Evolutionary conservation across 1,284 basidiomycete species (phyloP).

Genomic region (Agaricales sp.): DNA sequence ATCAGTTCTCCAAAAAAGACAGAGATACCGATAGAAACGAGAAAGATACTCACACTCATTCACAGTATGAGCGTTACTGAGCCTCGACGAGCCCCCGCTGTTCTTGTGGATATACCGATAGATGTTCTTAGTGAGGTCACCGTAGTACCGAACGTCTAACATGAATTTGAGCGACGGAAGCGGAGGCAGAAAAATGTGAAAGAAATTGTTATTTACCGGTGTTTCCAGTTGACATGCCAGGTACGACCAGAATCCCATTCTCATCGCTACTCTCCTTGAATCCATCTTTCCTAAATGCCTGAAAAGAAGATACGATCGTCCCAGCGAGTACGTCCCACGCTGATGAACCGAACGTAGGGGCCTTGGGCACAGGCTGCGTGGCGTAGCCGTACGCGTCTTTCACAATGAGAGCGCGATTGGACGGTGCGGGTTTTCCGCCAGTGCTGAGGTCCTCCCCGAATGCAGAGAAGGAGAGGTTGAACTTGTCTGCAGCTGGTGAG

Average conservation of each 20-base stretch:
- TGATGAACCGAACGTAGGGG: constrained; percentile 28
- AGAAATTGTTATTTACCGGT: constrained; percentile 9
- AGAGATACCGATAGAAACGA: background rate
- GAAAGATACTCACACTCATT: constrained; percentile 19
- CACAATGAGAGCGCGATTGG: constrained; percentile 26
- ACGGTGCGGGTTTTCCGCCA: constrained; percentile 13
- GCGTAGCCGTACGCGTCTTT: constrained; percentile 31
- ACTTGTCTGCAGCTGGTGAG: constrained; percentile 26
- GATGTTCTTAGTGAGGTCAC: constrained; percentile 31
- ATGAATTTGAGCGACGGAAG: too few species aligned
- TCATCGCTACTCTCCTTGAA: constrained; percentile 13
- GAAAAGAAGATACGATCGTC: constrained; percentile 31
- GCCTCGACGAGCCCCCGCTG: constrained; percentile 14
- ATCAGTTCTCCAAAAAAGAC: background rate
- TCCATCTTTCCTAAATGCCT: constrained; percentile 16
- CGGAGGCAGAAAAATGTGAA: background rate
- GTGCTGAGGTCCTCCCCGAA: constrained; percentile 22
- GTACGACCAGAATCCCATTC: constrained; percentile 28
- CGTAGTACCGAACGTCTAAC: constrained; percentile 33
- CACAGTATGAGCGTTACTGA: constrained; percentile 36
- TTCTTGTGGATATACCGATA: constrained; percentile 28
- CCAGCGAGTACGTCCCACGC: constrained; percentile 39
- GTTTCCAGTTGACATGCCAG: constrained; percentile 33
- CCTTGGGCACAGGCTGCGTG: constrained; percentile 40
- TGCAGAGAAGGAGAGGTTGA: constrained; percentile 35